Conservation (phyloP, 352 stramenopile genomes). For the Thraustotheca clavata region DNA sequence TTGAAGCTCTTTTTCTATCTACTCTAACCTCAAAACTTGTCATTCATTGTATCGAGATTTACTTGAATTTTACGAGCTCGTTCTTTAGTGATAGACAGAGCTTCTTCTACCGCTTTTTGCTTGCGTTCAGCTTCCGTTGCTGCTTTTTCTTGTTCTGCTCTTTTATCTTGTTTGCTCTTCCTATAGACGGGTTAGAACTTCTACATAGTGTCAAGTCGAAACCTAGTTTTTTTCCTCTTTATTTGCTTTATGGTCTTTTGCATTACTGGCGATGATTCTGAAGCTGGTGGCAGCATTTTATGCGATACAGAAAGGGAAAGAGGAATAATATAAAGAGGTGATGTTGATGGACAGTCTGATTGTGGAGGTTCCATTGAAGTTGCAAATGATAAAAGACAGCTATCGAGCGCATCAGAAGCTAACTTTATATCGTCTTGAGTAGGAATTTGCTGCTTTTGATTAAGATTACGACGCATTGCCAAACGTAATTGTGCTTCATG, state of each 20-base stretch:
- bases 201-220: neutral
- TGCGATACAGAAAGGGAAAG: neutral
- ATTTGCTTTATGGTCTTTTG: neutral
- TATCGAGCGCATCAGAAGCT: neutral
- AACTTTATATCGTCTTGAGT: neutral
- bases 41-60: neutral
- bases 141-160: neutral
- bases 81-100: neutral
- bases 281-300: neutral
- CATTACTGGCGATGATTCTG: neutral
- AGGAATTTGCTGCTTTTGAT: neutral
- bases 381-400: neutral
- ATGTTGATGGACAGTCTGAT: neutral
- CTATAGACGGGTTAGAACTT: too few species aligned
- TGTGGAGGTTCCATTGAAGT: neutral
- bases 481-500: slow-evolving; percentile 13
- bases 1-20: slow-evolving; percentile 8
- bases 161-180: neutral
- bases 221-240: neutral
- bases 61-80: slow-evolving; percentile 20
- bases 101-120: neutral
- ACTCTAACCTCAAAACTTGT: neutral
- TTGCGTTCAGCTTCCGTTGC: neutral
- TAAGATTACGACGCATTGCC: slow-evolving; percentile 9
- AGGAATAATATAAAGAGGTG: neutral